Evolutionary conservation across 805 yeast genomes (phyloP).

Genomic region (Metschnikowia corniflorae): DNA sequence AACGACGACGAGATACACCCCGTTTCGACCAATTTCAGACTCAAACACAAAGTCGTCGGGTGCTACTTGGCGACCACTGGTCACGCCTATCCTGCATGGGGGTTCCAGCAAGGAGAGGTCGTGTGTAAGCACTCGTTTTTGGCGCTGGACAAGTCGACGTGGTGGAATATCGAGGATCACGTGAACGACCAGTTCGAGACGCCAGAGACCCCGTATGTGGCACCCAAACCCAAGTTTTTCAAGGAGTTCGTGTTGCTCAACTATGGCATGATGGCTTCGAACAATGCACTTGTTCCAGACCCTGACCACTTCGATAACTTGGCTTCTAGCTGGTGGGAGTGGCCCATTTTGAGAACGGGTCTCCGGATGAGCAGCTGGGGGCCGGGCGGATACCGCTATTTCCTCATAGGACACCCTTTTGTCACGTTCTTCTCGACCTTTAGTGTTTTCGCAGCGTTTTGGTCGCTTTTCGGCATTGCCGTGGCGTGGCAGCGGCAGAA

Average conservation of each 20-base stretch:
- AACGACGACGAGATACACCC: slow-evolving; percentile 64
- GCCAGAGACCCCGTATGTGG: slow-evolving; percentile 56
- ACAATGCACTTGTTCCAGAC: slow-evolving; percentile 79
- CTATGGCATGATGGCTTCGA: slow-evolving; percentile 79
- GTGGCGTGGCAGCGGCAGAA: slow-evolving; percentile 71
- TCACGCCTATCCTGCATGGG: slow-evolving; percentile 86
- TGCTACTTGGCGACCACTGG: slow-evolving; percentile 90
- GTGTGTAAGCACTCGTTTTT: slow-evolving; percentile 69
- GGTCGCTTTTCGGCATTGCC: slow-evolving; percentile 48
- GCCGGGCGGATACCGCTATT: slow-evolving; percentile 51
- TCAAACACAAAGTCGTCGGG: slow-evolving; percentile 61
- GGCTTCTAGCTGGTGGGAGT: slow-evolving; percentile 78
- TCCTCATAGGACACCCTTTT: slow-evolving; percentile 66
- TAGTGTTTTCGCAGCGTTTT: too few relatives aligned
- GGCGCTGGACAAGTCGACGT: slow-evolving; percentile 73
- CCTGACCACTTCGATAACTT: slow-evolving; percentile 65
- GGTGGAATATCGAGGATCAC: slow-evolving; percentile 85
- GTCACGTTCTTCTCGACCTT: slow-evolving; percentile 65
- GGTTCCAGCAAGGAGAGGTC: slow-evolving; percentile 96
- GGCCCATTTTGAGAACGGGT: slow-evolving; percentile 71
- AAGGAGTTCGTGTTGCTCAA: slow-evolving; percentile 69
- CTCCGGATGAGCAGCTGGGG: slow-evolving; percentile 79
- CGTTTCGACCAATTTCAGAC: slow-evolving; percentile 75
- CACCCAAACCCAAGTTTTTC: slow-evolving; percentile 59
- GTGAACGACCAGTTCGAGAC: slow-evolving; percentile 54